Percentiles rank a stretch among this genome's conserved stretches.
phyloP scores from a whole-genome alignment of 768 basidiomycete genomes.

The Saitozyma sp. region DNA sequence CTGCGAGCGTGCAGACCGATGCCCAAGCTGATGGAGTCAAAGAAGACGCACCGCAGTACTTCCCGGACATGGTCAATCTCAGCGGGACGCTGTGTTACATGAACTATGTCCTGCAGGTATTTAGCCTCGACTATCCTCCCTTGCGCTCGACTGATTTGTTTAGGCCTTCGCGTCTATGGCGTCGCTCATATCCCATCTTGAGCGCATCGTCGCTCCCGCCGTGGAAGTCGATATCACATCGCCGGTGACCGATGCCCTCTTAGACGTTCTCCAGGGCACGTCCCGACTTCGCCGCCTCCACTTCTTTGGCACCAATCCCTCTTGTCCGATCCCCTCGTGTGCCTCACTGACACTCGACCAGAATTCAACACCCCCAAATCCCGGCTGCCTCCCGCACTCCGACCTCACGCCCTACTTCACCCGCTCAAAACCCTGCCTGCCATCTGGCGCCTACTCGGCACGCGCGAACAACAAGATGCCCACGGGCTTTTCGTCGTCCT shows the following conservation, averaged over 20 bases:
- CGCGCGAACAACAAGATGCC: conserved; percentile 95
- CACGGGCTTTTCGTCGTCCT: conserved; percentile 94
- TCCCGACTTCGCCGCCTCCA: no score
- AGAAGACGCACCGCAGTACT: conserved; percentile 53
- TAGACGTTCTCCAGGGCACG: conserved; percentile 69
- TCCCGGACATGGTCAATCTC: conserved; percentile 90
- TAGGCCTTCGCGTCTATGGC: conserved; percentile 88
- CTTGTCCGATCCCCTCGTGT: neutral
- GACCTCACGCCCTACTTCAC: conserved; percentile 70
- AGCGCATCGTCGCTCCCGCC: conserved; percentile 71
- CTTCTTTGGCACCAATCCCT: no score
- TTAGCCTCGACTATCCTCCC: neutral
- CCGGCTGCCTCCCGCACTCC: conserved; percentile 61
- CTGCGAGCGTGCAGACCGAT: no score
- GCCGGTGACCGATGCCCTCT: conserved; percentile 79
- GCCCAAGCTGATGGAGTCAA: no score
- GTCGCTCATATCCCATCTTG: conserved; percentile 77
- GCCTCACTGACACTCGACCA: conserved; percentile 9
- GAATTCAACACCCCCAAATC: conserved; percentile 53
- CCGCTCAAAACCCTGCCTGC: conserved; percentile 61
- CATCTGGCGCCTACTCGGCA: conserved; percentile 61
- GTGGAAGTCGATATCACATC: conserved; percentile 77
- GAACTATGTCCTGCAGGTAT: conserved; percentile 88
- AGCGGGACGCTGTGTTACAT: conserved; percentile 97
- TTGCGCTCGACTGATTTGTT: neutral